phyloP scores from a whole-genome alignment of 257 asterid species.

The Echium plantagineum region DNA sequence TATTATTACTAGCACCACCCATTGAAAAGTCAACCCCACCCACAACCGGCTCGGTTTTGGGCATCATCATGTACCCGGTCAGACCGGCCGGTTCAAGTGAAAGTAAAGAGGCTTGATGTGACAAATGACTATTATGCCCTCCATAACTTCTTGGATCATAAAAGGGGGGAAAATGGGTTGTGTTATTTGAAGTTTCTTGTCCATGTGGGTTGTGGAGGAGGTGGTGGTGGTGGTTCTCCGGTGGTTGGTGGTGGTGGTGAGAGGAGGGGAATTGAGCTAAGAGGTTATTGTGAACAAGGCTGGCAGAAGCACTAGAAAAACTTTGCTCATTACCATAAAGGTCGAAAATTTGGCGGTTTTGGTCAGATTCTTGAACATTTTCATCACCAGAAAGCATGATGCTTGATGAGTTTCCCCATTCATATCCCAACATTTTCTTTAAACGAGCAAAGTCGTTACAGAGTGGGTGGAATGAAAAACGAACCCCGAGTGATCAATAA shows the following conservation, averaged over 20 bases:
- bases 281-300: constrained; percentile 17
- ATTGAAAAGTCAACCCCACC: constrained; percentile 27
- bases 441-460: no score
- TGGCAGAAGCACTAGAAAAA: background rate
- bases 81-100: constrained; percentile 46
- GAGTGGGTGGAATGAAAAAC: no score
- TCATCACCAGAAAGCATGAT: constrained; percentile 61
- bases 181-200: constrained; percentile 11
- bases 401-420: constrained; percentile 72
- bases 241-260: constrained; percentile 19
- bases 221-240: constrained; percentile 18
- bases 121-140: constrained; percentile 6
- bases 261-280: constrained; percentile 29
- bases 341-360: constrained; percentile 42
- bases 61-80: constrained; percentile 47
- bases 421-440: constrained; percentile 65
- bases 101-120: constrained; percentile 32
- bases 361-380: constrained; percentile 32
- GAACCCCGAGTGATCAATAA: no score
- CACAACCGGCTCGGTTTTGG: constrained; percentile 63
- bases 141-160: constrained; percentile 43
- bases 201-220: constrained; percentile 21
- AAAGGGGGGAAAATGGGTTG: constrained; percentile 6
- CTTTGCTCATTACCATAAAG: constrained; percentile 32
- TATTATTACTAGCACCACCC: constrained; percentile 15